Conservation (phyloP, 2,329 filamentous ascomycete genomes). For the Alternaria novae-zelandiae region DNA sequence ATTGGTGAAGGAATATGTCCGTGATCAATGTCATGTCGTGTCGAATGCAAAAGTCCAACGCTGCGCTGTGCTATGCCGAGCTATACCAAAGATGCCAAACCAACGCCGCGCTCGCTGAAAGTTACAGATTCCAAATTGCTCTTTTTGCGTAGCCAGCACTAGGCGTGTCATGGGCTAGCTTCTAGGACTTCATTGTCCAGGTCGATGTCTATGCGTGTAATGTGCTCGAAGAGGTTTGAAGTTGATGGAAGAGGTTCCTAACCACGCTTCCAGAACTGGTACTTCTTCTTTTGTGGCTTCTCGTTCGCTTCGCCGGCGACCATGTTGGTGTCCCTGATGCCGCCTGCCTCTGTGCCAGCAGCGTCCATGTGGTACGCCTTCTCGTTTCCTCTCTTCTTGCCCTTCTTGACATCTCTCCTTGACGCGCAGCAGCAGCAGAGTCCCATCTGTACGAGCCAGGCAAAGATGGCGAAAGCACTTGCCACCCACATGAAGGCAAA, state of each 20-base stretch:
- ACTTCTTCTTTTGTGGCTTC: constrained; percentile 15
- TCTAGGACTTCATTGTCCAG: neutral
- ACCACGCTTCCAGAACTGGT: constrained; percentile 23
- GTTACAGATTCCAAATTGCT: neutral
- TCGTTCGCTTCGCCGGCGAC: constrained; percentile 6
- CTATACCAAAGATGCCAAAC: constrained; percentile 6
- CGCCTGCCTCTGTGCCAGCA: constrained; percentile 1
- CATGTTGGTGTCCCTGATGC: constrained; percentile 4
- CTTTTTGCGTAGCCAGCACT: neutral
- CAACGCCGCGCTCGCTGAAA: constrained; percentile 25
- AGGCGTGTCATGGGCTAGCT: neutral
- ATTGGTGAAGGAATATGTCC: neutral
- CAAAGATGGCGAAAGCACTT: constrained; percentile 68
- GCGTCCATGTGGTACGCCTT: constrained; percentile 39
- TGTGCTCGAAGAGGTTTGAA: neutral
- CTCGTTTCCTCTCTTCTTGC: constrained; percentile 53
- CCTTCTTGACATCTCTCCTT: constrained; percentile 59
- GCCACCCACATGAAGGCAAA: constrained; percentile 91
- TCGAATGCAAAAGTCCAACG: neutral
- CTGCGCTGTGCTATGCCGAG: constrained; percentile 3
- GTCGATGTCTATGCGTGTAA: neutral
- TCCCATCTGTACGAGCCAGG: constrained; percentile 73
- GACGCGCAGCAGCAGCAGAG: constrained; percentile 79
- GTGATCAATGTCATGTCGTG: constrained; percentile 4
- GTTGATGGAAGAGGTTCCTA: constrained; percentile 7